Conservation (phyloP, 805 yeast species). For the Yamadazyma tumulicola region DNA sequence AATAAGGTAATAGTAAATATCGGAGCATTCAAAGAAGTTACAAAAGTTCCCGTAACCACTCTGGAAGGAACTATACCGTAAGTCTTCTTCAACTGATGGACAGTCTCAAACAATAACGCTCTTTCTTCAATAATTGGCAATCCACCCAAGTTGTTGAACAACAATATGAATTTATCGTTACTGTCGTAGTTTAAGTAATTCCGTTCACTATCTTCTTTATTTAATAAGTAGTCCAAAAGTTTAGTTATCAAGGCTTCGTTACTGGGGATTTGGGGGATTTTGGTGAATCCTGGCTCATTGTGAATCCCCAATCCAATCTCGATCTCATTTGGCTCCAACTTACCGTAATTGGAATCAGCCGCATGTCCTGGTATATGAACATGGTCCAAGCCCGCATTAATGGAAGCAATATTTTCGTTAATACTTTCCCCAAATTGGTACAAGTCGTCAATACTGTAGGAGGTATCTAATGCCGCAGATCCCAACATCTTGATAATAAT, state of each 20-base stretch:
- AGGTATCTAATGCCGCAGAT: constrained; percentile 22
- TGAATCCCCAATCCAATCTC: constrained; percentile 39
- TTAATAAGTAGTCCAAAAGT: constrained; percentile 23
- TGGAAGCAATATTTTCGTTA: constrained; percentile 26
- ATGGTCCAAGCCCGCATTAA: constrained; percentile 37
- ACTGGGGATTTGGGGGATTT: constrained; percentile 24
- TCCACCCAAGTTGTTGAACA: constrained; percentile 37
- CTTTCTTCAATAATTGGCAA: constrained; percentile 30
- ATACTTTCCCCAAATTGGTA: constrained; percentile 24
- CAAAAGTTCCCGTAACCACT: constrained; percentile 31
- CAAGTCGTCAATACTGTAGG: constrained; percentile 21
- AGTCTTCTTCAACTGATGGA: constrained; percentile 17
- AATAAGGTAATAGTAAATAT: constrained; percentile 34
- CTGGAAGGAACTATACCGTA: constrained; percentile 26
- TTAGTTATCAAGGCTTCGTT: constrained; percentile 27
- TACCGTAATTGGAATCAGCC: constrained; percentile 18
- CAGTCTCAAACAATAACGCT: constrained; percentile 21
- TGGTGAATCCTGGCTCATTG: constrained; percentile 36
- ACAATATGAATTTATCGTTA: constrained; percentile 26
- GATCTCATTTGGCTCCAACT: constrained; percentile 23
- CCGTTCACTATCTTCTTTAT: constrained; percentile 22
- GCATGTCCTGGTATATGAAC: constrained; percentile 34
- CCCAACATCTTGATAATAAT: constrained; percentile 29
- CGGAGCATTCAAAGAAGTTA: constrained; percentile 36
- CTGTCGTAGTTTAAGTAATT: constrained; percentile 25